These are phyloP conservation scores for Carpinus viminea DNA, from an alignment of 306 rosid genomes.

Conservation along the genomic window DNA sequence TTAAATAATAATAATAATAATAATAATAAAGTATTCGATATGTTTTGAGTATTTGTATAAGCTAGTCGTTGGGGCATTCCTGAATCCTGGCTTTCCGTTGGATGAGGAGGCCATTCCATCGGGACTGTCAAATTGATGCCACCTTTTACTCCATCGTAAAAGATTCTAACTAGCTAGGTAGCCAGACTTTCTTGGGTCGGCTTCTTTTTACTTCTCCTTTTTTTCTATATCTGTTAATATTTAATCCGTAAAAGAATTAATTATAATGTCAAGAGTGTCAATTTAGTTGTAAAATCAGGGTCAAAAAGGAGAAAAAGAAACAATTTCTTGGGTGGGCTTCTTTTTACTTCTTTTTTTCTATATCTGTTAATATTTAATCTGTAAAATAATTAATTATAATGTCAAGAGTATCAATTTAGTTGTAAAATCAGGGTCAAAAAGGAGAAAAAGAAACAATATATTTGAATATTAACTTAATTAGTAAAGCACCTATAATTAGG, in stretches of 20 bases:
- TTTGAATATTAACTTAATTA: no score
- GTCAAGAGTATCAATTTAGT: background rate
- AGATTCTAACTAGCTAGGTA: background rate
- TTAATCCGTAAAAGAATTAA: background rate
- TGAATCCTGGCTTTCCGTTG: background rate
- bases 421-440: background rate
- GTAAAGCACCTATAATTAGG: no score
- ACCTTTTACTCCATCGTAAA: background rate
- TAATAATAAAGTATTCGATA: no score
- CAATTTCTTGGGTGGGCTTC: background rate
- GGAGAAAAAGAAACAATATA: background rate
- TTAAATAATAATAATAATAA: no score
- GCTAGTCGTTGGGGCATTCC: background rate
- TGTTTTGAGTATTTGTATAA: no score
- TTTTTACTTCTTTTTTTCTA: background rate
- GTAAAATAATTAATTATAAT: background rate
- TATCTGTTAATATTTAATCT: background rate
- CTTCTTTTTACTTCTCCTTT: background rate
- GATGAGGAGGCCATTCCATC: background rate
- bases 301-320: background rate
- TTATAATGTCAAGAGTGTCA: background rate
- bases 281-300: background rate
- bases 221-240: background rate
- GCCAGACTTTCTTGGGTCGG: background rate
- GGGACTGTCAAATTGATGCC: background rate